These are phyloP conservation scores for Pulveroboletus sp. DNA, from an alignment of 1,284 basidiomycete species.

Conservation along the genomic window DNA sequence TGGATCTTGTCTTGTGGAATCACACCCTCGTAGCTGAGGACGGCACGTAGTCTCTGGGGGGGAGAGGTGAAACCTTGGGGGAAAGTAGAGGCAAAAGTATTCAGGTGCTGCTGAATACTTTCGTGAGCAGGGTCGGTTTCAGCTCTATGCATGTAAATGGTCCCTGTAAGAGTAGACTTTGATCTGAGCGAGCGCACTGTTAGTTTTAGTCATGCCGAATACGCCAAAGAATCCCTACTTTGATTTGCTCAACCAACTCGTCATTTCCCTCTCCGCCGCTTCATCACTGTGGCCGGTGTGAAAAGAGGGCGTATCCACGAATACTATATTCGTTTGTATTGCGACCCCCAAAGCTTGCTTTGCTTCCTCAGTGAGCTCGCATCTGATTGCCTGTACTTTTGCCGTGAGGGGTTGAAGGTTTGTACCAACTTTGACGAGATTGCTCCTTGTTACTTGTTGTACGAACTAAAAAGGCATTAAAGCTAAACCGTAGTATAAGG, in stretches of 20 bases:
- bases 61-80: neutral
- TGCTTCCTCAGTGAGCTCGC: conserved; percentile 6
- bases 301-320: conserved; percentile 26
- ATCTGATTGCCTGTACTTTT: conserved; percentile 13
- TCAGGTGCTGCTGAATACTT: conserved; percentile 12
- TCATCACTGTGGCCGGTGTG: neutral
- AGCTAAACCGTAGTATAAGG: neutral
- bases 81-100: conserved; percentile 9
- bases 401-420: neutral
- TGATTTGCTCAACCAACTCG: conserved; percentile 9
- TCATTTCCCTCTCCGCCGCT: neutral
- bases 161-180: conserved; percentile 17
- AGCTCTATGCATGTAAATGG: conserved; percentile 21
- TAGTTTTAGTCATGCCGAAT: neutral
- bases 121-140: neutral
- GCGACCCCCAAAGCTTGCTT: neutral
- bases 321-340: conserved; percentile 17
- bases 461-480: conserved; percentile 14
- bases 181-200: conserved; percentile 4
- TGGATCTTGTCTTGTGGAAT: accelerated
- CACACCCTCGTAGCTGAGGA: conserved; percentile 11
- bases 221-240: conserved; percentile 5
- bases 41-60: conserved; percentile 5
- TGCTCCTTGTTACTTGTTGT: conserved; percentile 1
- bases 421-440: neutral